Evolutionary conservation across 2,329 filamentous ascomycete species (phyloP), one percentile per base, ranked within the genome.

Genomic region (Periconia sp.): DNA sequence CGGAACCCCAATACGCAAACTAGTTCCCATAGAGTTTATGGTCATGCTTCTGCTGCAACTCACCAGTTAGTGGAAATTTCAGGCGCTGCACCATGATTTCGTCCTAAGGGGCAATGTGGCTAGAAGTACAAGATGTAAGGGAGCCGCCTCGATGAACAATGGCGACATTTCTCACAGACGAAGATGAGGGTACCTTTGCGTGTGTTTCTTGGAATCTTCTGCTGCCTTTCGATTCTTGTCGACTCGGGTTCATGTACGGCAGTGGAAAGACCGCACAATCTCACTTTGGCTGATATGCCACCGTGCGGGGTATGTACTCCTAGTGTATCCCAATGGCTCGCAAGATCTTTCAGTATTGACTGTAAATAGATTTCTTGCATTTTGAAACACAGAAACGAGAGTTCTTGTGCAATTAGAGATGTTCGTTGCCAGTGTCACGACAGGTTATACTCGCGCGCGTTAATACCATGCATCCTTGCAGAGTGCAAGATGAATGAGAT

Each of bases 401-500:
- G 43, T 37, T 56, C 54, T 9, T 66, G 62, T 41, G 15, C 45
- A 13, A 20, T 64, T 9, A 37, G 23, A n/a, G 60, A 66, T 47
- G 50, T 40, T 11, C 27, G 41, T 2, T 66, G 64, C 37, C 56
- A 60, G 30, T 66, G 64, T 42, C n/a, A 45, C 8, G 53, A 54
- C 17, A 31, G 49, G 3, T 35, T 52, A 2, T 45, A 64, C 15
- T 41, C 48, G 18, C 44, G 49, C 14, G 41, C 18, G 1, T 7
- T 58, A 6, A 41, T 53, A 31, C 50, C 47, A 42, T 66, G 64
- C 10, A 56, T 65, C 57, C 52, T 65, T 13, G 46, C 48, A 19
- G 64, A 64, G 19, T 66, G 62, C 45, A 65, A 60, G 0, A 65
- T 65, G 61, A 50, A 48, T 11, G 64, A 65, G 11, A 51, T 44